Conservation (phyloP, 441 rosid species). For the Bruguiera hainesii region DNA sequence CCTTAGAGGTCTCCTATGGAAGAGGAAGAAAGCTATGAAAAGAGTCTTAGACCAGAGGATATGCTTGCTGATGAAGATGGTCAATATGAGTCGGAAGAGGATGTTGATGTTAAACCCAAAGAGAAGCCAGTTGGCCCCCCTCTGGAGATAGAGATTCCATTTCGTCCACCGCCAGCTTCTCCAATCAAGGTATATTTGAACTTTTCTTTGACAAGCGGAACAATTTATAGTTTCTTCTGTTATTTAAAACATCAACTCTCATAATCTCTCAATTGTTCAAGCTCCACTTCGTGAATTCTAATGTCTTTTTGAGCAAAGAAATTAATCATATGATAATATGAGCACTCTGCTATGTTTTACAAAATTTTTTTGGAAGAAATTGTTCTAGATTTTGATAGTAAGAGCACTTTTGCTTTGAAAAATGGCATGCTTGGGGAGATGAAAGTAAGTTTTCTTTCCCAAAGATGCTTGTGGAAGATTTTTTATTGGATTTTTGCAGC, state of each 20-base stretch:
- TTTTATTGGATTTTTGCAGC: not conserved
- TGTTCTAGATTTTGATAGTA: conserved; percentile 2
- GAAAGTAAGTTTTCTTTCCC: not conserved
- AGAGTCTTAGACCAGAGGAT: conserved; percentile 63
- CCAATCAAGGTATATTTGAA: conserved; percentile 52
- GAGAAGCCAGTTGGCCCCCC: conserved; percentile 95
- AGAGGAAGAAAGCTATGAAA: conserved; percentile 76
- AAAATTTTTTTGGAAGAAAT: not conserved
- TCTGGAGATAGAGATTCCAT: conserved; percentile 78
- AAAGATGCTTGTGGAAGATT: not conserved
- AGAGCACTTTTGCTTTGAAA: not conserved
- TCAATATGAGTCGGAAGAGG: conserved; percentile 80
- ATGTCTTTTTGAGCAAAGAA: too few species aligned
- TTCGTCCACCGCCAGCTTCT: conserved; percentile 80
- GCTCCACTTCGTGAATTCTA: too few species aligned
- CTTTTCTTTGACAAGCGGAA: conserved; percentile 7
- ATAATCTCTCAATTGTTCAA: too few species aligned
- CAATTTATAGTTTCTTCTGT: too few species aligned
- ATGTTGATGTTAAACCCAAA: conserved; percentile 64
- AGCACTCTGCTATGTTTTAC: conserved; percentile 1
- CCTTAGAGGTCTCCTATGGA: conserved; percentile 73
- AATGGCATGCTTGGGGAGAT: not conserved
- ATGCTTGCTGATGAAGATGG: conserved; percentile 74
- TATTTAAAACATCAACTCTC: too few species aligned
- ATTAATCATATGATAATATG: too few species aligned